Conservation (phyloP, 1,284 basidiomycete species). For the Megacollybia platyphylla region DNA sequence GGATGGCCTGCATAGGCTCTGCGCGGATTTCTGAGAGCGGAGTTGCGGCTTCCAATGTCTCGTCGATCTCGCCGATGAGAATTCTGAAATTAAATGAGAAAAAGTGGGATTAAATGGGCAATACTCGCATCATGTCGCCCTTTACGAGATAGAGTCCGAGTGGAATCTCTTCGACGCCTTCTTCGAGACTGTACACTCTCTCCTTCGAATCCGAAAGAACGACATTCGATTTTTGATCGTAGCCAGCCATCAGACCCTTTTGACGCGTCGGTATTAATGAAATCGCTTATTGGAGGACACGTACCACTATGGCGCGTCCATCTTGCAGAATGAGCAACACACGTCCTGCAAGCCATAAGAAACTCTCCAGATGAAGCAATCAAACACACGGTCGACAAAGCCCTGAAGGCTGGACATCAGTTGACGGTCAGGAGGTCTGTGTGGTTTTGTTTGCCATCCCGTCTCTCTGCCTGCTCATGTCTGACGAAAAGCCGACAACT, state of each 20-base stretch:
- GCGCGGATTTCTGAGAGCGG: slow-evolving; percentile 77
- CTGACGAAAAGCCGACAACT: not conserved
- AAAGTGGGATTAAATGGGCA: not conserved
- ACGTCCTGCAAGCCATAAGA: slow-evolving; percentile 34
- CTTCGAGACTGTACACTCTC: slow-evolving; percentile 80
- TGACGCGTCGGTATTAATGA: slow-evolving; percentile 1
- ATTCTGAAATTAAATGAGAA: slow-evolving; percentile 34
- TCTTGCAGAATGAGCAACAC: slow-evolving; percentile 87
- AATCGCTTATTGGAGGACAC: slow-evolving; percentile 13
- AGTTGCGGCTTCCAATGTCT: slow-evolving; percentile 67
- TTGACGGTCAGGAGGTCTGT: not conserved
- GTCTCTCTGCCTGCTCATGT: too few species aligned
- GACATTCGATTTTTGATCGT: slow-evolving; percentile 87
- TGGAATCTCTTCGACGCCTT: slow-evolving; percentile 88
- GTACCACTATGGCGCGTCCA: slow-evolving; percentile 75
- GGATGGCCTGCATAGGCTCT: slow-evolving; percentile 76
- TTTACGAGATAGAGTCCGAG: slow-evolving; percentile 96
- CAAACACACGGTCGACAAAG: slow-evolving; percentile 66
- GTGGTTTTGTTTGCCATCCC: too few species aligned
- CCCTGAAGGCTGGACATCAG: slow-evolving; percentile 75
- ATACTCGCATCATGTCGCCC: slow-evolving; percentile 88
- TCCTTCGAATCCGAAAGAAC: slow-evolving; percentile 87
- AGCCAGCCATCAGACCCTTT: slow-evolving; percentile 82
- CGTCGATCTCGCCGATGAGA: slow-evolving; percentile 86
- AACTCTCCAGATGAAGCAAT: not conserved